These are phyloP conservation scores for Fagus sylvatica DNA, from an alignment of 306 rosid species.

Conservation along the genomic window DNA sequence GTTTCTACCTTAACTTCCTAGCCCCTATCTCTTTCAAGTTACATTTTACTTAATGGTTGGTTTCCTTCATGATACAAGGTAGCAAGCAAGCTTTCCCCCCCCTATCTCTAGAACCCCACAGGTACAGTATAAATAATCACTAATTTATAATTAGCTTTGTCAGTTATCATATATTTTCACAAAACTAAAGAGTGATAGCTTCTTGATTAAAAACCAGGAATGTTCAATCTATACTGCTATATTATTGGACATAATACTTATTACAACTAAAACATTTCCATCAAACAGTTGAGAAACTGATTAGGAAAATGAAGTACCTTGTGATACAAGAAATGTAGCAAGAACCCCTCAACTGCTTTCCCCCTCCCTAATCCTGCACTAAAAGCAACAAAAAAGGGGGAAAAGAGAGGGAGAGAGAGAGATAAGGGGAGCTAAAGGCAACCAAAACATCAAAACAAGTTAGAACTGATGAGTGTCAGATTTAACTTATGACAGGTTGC, in stretches of 20 bases:
- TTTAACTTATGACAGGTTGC: neutral
- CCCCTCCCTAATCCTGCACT: too few relatives aligned
- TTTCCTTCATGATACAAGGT: too few relatives aligned
- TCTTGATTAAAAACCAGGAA: neutral
- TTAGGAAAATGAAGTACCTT: conserved; percentile 46
- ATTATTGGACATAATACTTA: neutral
- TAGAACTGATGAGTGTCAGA: neutral
- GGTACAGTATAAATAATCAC: neutral
- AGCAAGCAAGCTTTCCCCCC: too few relatives aligned
- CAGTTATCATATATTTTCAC: too few relatives aligned
- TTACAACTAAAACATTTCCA: too few relatives aligned
- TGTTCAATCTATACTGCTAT: neutral
- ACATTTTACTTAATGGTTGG: too few relatives aligned
- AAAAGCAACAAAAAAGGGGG: conserved; percentile 15
- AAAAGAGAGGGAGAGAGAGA: neutral
- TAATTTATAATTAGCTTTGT: neutral
- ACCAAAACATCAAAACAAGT: conserved; percentile 5
- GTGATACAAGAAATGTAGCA: too few relatives aligned
- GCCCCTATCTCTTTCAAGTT: too few relatives aligned
- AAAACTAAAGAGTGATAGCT: too few relatives aligned
- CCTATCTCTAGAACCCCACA: neutral
- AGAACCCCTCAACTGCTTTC: too few relatives aligned
- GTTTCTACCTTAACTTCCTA: neutral
- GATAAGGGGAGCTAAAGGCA: conserved; percentile 11
- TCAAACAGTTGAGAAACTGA: neutral